Percentiles rank a stretch among this genome's conserved stretches.
Conservation (phyloP, 1,139 yeast genomes). For the Geotrichum histeridarum region DNA sequence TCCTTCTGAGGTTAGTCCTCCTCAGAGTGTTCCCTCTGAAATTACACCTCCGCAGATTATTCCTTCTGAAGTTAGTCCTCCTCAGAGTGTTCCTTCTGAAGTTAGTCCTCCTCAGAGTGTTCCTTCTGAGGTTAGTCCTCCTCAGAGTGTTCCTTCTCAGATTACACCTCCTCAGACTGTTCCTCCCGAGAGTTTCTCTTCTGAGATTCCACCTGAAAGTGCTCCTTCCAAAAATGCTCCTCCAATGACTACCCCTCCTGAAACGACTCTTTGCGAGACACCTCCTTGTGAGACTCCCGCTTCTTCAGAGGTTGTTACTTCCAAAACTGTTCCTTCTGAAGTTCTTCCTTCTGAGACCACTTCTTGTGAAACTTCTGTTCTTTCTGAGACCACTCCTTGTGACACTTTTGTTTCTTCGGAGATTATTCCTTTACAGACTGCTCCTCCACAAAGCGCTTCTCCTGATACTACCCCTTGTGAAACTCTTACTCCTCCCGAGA, state of each 20-base stretch:
- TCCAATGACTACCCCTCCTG: background rate
- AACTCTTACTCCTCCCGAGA: background rate
- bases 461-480: no score
- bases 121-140: background rate
- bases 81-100: background rate
- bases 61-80: background rate
- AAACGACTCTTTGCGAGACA: background rate
- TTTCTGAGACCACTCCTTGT: background rate
- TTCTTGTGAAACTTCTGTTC: background rate
- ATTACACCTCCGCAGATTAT: background rate
- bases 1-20: background rate
- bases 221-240: background rate
- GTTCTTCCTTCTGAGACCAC: background rate
- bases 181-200: background rate
- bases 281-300: background rate
- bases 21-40: background rate
- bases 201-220: no score
- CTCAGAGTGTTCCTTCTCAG: background rate
- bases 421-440: background rate
- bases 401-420: background rate
- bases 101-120: background rate
- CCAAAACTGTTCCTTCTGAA: no score
- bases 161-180: background rate
- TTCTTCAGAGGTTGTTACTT: no score
- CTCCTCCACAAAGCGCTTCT: background rate